These are phyloP conservation scores for Neofusicoccum parvum DNA, from an alignment of 2,329 filamentous ascomycete genomes.

Conservation along the genomic window DNA sequence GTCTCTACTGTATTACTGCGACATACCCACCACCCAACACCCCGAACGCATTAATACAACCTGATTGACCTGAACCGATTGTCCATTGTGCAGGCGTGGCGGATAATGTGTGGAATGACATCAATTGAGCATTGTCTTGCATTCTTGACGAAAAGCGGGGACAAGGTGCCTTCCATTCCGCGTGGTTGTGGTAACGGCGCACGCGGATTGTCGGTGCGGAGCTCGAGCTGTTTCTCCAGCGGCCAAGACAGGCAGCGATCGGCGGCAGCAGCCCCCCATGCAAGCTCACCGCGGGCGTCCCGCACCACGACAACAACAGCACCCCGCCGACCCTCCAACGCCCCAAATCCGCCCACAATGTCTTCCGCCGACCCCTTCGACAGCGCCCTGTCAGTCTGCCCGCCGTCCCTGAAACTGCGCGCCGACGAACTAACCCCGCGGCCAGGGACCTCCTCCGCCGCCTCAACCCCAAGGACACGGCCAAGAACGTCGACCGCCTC, in stretches of 20 bases:
- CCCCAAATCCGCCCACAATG: slow-evolving; percentile 38
- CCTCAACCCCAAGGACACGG: slow-evolving; percentile 90
- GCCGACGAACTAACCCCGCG: slow-evolving; percentile 23
- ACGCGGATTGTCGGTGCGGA: background rate
- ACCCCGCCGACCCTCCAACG: background rate
- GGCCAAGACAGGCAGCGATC: slow-evolving; percentile 5
- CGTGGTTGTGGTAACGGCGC: background rate
- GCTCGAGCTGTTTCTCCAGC: slow-evolving; percentile 12
- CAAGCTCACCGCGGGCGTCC: slow-evolving; percentile 16
- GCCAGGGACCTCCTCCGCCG: slow-evolving; percentile 93
- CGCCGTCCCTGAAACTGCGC: background rate
- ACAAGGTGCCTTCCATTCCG: background rate
- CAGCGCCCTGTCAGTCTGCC: slow-evolving; percentile 69
- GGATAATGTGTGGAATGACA: background rate
- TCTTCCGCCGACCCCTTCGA: slow-evolving; percentile 68
- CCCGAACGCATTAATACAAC: background rate
- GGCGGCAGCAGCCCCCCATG: slow-evolving; percentile 15
- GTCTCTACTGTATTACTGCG: background rate
- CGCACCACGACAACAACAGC: slow-evolving; percentile 16
- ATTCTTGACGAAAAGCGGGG: background rate
- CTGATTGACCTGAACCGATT: background rate
- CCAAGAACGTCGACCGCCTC: slow-evolving; percentile 83
- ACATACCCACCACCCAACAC: background rate
- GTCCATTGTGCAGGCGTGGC: background rate
- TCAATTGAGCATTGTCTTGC: background rate